Evolutionary conservation across 495 filamentous ascomycete species (phyloP), one percentile per base, ranked within the genome.

Genomic region (Daldinia caldariorum): DNA sequence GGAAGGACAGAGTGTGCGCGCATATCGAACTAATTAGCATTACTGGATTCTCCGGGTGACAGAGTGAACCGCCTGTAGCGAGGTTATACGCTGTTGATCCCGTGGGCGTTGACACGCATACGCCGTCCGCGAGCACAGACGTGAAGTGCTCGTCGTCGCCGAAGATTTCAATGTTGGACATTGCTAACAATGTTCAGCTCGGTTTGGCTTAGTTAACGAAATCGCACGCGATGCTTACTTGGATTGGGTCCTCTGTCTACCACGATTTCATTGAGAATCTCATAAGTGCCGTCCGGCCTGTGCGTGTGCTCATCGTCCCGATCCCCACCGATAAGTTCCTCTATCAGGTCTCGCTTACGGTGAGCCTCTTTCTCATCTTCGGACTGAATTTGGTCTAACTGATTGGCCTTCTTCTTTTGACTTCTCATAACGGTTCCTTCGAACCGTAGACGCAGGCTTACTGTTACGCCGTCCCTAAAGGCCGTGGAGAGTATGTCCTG

Each of bases 61-160:
- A 97, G 22, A 99, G 87, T 5, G 93, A 95, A 16, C 95, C 95
- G 12, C 96, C 96, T 13, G 96, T 95, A 0, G 94, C 94, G 41
- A 99, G 91, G 73, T 97, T 98, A 82, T 99, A 99, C 14, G 95
- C 95, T 47, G 95, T 99, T 13, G 92, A 95, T 39, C 95, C 95
- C 0, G 93, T 97, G 18, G 94, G 94, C 20, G 92, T 97, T 8
- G 93, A 90, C 49, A 97, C 90, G 79, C 94, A 97, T 50, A 97
- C 83, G 14, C 94, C 94, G 78, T 97, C 93, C 31, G 92, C 92
- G 66, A 92, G 89, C 6, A 96, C 85, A 0, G 91, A 93, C 6
- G 92, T 96, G 80, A 94, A 94, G 80, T 97, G 92, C 72, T 97
- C 93, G 74, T 97, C 92, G 74, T 97, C 96, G 43, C 96, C 96